Evolutionary conservation across 148 eudicot genomes (phyloP).

Genomic region (Arctostaphylos glauca): DNA sequence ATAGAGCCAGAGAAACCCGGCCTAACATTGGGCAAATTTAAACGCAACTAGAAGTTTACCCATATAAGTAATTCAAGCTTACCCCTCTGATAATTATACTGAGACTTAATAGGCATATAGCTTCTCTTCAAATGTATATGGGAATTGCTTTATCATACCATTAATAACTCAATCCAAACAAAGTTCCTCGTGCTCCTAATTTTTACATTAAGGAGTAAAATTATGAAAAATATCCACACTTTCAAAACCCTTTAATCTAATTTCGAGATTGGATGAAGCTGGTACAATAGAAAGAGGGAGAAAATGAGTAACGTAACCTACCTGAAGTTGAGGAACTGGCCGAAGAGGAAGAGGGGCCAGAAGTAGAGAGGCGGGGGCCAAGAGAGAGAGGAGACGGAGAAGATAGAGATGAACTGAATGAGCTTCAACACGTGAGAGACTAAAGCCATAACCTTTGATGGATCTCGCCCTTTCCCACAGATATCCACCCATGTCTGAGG

Average conservation of each 20-base stretch:
- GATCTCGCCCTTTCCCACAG: conserved; percentile 68
- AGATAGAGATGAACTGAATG: conserved; percentile 75
- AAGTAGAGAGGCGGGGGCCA: conserved; percentile 92
- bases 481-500: conserved; percentile 85
- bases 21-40: neutral
- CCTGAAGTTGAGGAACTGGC: conserved; percentile 99
- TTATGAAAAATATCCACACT: neutral
- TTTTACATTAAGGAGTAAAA: neutral
- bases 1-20: neutral
- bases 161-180: neutral
- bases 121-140: too few species aligned
- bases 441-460: conserved; percentile 66
- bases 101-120: too few species aligned
- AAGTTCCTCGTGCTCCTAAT: neutral
- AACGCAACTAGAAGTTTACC: neutral
- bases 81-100: too few species aligned
- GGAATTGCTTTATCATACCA: too few species aligned
- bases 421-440: conserved; percentile 73
- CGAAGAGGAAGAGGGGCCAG: conserved; percentile 83
- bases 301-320: neutral
- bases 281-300: neutral
- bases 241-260: neutral
- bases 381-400: conserved; percentile 61
- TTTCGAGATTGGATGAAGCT: neutral
- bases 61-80: too few species aligned